Evolutionary conservation across 306 rosid genomes (phyloP), one percentile per base, ranked within the genome.

Genomic region (Medicago arabica): DNA sequence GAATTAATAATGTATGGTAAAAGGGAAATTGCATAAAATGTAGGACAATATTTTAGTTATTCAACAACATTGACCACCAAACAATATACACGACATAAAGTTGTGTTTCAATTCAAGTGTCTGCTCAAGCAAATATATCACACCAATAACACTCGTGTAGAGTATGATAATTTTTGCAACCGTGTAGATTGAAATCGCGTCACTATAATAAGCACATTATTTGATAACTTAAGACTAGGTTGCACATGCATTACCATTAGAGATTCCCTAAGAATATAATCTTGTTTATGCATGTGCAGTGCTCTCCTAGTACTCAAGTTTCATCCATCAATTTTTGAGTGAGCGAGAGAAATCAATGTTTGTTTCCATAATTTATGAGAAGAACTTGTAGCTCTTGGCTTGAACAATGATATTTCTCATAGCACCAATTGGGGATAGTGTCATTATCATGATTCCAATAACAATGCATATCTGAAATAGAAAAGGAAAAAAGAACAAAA

Each of bases 391-490:
- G 76, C 10, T 14, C 51, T 65, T 82, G 21, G 97, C 86, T 34
- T 82, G 40, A 2, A 88, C 0, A 15, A 93, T 85, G 73, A 93
- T 88, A 14, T 80, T 71, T 81, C 94, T 87, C 54, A 91, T 0
- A 36, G 87, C 97, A 12, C 96, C 97, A 31, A 93, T 89, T 34
- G 98, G 96, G 38, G 98, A 75, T 10, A 93, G 4, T 41, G 78
- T 68, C 98, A 91, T 93, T 80, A 93, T 41, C 21, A 69, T 0
- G 8, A 83, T 9, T 0, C 97, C 98, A 10, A 91, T 28, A 9
- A 87, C 7, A 49, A 93, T 91, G 83, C 96, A 91, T 2, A 36
- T 0, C 97, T 93, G 85, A 66, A 60, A 71, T 25, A 6, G 9
- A 16, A 23, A 8, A 38, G 39, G 6, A 8, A 46, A 7, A n/a